Conservation (phyloP, 225 moss, liverwort and hornwort genomes). For the Pseudisothecium myosuroides region DNA sequence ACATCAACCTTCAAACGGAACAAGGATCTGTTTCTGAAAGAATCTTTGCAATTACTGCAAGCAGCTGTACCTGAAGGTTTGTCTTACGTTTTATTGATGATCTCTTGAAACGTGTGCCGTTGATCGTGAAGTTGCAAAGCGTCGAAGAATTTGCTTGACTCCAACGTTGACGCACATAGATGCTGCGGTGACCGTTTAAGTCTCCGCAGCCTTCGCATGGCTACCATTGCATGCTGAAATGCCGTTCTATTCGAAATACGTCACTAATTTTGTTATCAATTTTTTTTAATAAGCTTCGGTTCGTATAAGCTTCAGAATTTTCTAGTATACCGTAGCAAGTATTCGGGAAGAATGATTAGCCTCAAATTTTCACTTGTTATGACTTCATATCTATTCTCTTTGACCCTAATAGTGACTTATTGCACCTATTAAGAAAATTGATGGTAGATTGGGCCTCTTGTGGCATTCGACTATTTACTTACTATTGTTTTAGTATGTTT, state of each 20-base stretch:
- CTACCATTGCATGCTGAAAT: not conserved
- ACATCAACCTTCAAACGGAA: constrained; percentile 33
- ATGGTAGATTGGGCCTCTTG: not conserved
- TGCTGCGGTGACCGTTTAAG: not conserved
- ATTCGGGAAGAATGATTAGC: not conserved
- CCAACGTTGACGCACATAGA: not conserved
- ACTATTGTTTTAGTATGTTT: not conserved
- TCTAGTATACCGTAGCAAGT: not conserved
- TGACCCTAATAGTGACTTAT: not conserved
- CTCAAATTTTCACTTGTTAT: not conserved
- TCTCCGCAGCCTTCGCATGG: not conserved
- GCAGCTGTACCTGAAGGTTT: constrained; percentile 52
- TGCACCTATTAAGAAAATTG: not conserved
- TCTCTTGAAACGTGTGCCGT: not conserved
- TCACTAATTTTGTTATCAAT: not conserved
- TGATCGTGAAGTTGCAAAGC: not conserved
- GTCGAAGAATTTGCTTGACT: not conserved
- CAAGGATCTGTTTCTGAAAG: constrained; percentile 62
- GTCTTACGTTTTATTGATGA: not conserved
- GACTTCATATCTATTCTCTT: not conserved
- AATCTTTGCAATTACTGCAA: constrained; percentile 43
- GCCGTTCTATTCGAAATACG: not conserved
- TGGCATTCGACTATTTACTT: not conserved
- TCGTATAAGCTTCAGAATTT: not conserved
- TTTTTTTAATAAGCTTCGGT: not conserved